phyloP scores from a whole-genome alignment of 1,284 basidiomycete genomes.

The Marasmius tenuissimus region DNA sequence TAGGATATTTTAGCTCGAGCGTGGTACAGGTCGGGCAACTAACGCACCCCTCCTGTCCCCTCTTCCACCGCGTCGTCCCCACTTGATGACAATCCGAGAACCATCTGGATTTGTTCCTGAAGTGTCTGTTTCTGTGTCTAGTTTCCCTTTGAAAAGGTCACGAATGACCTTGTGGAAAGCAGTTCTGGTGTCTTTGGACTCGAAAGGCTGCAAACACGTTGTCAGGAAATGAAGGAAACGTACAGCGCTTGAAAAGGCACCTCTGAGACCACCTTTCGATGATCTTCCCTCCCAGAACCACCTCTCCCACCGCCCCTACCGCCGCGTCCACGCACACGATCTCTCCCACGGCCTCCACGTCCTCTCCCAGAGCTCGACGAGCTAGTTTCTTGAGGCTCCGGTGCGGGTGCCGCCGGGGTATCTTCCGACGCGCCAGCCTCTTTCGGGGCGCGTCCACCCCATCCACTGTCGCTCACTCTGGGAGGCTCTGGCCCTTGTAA shows the following conservation, averaged over 20 bases:
- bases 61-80: constrained; percentile 55
- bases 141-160: constrained; percentile 77
- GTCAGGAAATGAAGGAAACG: not conserved
- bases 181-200: constrained; percentile 80
- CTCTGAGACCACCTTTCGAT: constrained; percentile 76
- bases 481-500: constrained; percentile 77
- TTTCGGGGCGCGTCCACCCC: constrained; percentile 50
- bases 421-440: constrained; percentile 27
- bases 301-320: constrained; percentile 44
- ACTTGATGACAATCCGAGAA: constrained; percentile 72
- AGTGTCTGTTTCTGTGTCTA: constrained; percentile 80
- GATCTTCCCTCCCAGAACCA: constrained; percentile 53
- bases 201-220: constrained; percentile 63
- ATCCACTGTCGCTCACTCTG: constrained; percentile 65
- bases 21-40: constrained; percentile 20
- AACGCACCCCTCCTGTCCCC: constrained; percentile 41
- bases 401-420: constrained; percentile 18
- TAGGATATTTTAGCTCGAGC: not conserved
- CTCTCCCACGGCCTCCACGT: constrained; percentile 37
- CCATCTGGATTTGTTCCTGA: constrained; percentile 52
- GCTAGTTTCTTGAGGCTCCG: constrained; percentile 26
- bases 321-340: constrained; percentile 41
- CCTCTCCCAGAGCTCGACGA: constrained; percentile 25
- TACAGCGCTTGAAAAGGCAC: constrained; percentile 43
- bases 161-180: constrained; percentile 83